These are phyloP conservation scores for Dendrobium chrysotoxum DNA, from an alignment of 106 monocot species.

Conservation along the genomic window DNA sequence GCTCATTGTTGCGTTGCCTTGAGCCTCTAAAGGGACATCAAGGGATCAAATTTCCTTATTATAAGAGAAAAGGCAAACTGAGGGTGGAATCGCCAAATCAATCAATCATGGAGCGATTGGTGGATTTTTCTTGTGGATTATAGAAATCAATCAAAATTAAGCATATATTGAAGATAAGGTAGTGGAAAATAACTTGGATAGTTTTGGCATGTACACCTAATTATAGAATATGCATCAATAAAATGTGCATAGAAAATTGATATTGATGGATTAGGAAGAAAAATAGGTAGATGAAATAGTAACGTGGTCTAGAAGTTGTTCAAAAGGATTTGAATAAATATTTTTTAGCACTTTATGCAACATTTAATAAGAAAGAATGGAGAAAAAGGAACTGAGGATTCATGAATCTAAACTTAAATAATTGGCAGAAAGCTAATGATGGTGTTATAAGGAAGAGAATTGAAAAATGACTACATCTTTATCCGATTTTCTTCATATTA, in stretches of 20 bases:
- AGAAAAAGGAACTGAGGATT: neutral
- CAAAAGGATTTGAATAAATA: neutral
- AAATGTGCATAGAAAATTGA: neutral
- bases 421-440: neutral
- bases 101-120: neutral
- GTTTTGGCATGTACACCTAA: neutral
- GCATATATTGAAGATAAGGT: neutral
- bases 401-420: neutral
- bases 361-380: neutral
- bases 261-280: neutral
- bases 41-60: neutral
- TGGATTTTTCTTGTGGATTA: neutral
- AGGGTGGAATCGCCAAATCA: neutral
- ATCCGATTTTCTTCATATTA: neutral
- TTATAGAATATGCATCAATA: neutral
- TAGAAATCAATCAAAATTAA: neutral
- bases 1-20: neutral
- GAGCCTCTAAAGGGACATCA: neutral
- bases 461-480: neutral
- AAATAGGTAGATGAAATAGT: neutral
- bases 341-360: neutral
- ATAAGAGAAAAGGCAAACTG: neutral
- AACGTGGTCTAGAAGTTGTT: neutral
- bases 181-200: neutral
- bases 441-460: neutral